Evolutionary conservation across 176 grass and related monocot species (phyloP).

Genomic region (Paspalum notatum): DNA sequence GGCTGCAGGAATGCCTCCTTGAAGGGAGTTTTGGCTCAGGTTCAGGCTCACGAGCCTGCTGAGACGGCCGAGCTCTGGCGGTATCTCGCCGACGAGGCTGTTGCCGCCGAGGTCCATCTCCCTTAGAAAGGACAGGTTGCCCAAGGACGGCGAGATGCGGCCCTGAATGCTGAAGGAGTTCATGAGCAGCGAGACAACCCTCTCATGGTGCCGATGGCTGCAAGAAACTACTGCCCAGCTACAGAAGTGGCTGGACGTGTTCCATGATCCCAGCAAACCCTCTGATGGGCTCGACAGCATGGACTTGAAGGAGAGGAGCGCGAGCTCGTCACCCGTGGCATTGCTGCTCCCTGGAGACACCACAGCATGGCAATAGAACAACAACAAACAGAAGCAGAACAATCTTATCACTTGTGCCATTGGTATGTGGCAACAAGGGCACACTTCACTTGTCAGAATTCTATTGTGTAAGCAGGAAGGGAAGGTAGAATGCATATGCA

Average conservation of each 20-base stretch:
- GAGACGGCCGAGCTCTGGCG: conserved; percentile 19
- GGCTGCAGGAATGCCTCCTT: conserved; percentile 14
- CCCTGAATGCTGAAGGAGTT: not conserved
- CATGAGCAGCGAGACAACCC: conserved; percentile 29
- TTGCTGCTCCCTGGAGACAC: not conserved
- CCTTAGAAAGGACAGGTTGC: conserved; percentile 45
- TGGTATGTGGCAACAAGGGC: too few species aligned
- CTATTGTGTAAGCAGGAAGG: too few species aligned
- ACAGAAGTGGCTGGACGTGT: conserved; percentile 28
- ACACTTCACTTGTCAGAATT: too few species aligned
- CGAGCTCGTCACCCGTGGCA: conserved; percentile 1
- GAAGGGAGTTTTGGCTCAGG: conserved; percentile 28
- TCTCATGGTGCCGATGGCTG: conserved; percentile 25
- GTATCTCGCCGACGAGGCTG: conserved; percentile 36
- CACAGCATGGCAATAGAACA: too few species aligned
- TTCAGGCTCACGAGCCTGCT: not conserved
- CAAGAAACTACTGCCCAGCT: conserved; percentile 35
- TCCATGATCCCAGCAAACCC: conserved; percentile 32
- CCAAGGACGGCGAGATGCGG: conserved; percentile 34
- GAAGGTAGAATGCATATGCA: too few species aligned
- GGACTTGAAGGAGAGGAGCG: conserved; percentile 48
- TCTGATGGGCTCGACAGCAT: conserved; percentile 4
- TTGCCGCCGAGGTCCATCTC: conserved; percentile 23
- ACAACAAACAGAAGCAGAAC: too few species aligned
- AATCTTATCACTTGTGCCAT: too few species aligned